phyloP scores from a whole-genome alignment of 345 rosid genomes.

The Barbarea vulgaris region DNA sequence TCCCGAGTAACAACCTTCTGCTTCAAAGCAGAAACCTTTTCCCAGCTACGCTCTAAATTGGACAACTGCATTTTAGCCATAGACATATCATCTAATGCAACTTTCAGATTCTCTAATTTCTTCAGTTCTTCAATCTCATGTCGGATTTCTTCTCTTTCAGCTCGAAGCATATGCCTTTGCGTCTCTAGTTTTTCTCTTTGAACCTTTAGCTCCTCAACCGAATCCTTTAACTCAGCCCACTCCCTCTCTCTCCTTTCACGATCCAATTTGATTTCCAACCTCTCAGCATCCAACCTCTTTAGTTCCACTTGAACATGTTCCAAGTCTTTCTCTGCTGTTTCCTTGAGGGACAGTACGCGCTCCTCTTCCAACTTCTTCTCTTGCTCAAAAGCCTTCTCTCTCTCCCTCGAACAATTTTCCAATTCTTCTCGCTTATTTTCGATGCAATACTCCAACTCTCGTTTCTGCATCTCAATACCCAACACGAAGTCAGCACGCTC shows the following conservation, averaged over 20 bases:
- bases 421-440: constrained; percentile 81
- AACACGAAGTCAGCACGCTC: constrained; percentile 81
- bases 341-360: constrained; percentile 61
- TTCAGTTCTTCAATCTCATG: constrained; percentile 65
- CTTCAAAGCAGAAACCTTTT: constrained; percentile 58
- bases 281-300: constrained; percentile 78
- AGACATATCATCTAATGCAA: constrained; percentile 67
- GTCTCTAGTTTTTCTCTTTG: constrained; percentile 76
- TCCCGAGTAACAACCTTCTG: constrained; percentile 46
- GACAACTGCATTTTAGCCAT: constrained; percentile 71
- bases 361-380: constrained; percentile 76
- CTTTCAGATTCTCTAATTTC: constrained; percentile 79
- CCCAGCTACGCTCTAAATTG: constrained; percentile 57
- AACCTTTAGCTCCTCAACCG: constrained; percentile 75
- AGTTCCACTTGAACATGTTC: constrained; percentile 69
- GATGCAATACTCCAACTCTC: constrained; percentile 75
- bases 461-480: constrained; percentile 82
- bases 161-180: constrained; percentile 78
- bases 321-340: constrained; percentile 66
- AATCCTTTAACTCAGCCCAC: constrained; percentile 73
- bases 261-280: constrained; percentile 73
- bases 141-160: constrained; percentile 74
- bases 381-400: constrained; percentile 76
- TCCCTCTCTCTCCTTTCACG: constrained; percentile 82
- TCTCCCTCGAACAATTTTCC: constrained; percentile 68